A percentile compares a stretch with the other conserved stretches of the same genome.
phyloP scores from a whole-genome alignment of 2,329 filamentous ascomycete species.

The Nemania diffusa region DNA sequence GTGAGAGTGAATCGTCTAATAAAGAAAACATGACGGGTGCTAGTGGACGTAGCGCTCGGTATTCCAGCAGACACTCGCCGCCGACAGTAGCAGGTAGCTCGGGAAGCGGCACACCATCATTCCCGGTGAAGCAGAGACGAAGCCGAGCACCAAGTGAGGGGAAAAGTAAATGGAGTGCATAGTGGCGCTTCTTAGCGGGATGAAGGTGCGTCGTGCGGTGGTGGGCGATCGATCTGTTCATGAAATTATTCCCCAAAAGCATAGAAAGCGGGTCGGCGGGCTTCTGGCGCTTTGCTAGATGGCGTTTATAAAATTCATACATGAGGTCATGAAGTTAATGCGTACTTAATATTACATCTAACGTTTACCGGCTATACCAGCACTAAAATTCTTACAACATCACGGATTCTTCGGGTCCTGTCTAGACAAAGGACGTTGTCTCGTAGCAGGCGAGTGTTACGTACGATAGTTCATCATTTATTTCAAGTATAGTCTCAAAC shows the following conservation, averaged over 20 bases:
- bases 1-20: slow-evolving; percentile 44
- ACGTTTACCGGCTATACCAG: not conserved
- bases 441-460: too few species aligned
- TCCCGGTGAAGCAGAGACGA: slow-evolving; percentile 39
- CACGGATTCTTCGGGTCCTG: not conserved
- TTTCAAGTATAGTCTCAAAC: not conserved
- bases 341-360: not conserved
- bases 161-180: slow-evolving; percentile 42
- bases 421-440: not conserved
- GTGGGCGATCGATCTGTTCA: not conserved
- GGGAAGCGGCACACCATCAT: slow-evolving; percentile 18
- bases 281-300: not conserved
- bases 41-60: slow-evolving; percentile 34
- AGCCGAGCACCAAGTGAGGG: slow-evolving; percentile 44
- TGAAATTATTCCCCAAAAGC: slow-evolving; percentile 17
- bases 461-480: not conserved
- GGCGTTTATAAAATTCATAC: slow-evolving; percentile 27
- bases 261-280: slow-evolving; percentile 19
- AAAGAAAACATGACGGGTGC: slow-evolving; percentile 43
- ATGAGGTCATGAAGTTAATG: slow-evolving; percentile 8
- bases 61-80: slow-evolving; percentile 37
- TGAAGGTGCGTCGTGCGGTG: slow-evolving; percentile 1
- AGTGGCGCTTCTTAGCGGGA: slow-evolving; percentile 37
- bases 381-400: not conserved
- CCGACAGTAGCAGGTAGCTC: slow-evolving; percentile 27